A percentile compares a stretch with the other conserved stretches of the same genome.
These are phyloP conservation scores for Solioccasus polychromus DNA, from an alignment of 768 basidiomycete species.

Conservation along the genomic window DNA sequence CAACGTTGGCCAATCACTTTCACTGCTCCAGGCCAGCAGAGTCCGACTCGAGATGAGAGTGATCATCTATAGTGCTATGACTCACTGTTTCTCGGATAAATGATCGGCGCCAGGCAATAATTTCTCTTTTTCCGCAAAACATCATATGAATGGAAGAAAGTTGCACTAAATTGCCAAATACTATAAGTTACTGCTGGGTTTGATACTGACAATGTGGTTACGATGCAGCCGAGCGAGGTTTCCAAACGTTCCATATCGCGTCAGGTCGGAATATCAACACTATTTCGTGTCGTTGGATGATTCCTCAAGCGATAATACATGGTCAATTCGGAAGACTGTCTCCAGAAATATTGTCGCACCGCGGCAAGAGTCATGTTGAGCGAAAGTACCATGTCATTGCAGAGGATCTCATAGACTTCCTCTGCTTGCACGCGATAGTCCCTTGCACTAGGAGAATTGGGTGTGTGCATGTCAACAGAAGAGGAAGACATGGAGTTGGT, in stretches of 20 bases:
- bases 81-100: too few relatives aligned
- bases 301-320: slow-evolving; percentile 69
- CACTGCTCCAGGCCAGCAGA: background rate
- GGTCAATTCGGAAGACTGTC: slow-evolving; percentile 64
- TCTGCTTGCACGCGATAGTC: slow-evolving; percentile 43
- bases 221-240: background rate
- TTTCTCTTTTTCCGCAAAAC: too few relatives aligned
- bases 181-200: slow-evolving; percentile 15
- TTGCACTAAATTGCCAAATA: slow-evolving; percentile 15
- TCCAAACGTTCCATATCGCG: background rate
- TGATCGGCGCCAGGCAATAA: too few relatives aligned
- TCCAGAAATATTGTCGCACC: slow-evolving; percentile 89
- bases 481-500: slow-evolving; percentile 27
- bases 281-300: slow-evolving; percentile 1
- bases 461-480: slow-evolving; percentile 40
- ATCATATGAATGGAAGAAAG: too few relatives aligned
- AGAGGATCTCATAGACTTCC: slow-evolving; percentile 82
- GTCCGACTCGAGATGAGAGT: too few relatives aligned
- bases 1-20: background rate
- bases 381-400: slow-evolving; percentile 81
- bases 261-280: slow-evolving; percentile 2
- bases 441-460: slow-evolving; percentile 24
- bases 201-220: background rate
- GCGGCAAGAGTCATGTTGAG: slow-evolving; percentile 88
- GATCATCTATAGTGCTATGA: too few relatives aligned